Evolutionary conservation across 2,329 filamentous ascomycete genomes (phyloP).

Genomic region (Graphiopsis chlorocephala): DNA sequence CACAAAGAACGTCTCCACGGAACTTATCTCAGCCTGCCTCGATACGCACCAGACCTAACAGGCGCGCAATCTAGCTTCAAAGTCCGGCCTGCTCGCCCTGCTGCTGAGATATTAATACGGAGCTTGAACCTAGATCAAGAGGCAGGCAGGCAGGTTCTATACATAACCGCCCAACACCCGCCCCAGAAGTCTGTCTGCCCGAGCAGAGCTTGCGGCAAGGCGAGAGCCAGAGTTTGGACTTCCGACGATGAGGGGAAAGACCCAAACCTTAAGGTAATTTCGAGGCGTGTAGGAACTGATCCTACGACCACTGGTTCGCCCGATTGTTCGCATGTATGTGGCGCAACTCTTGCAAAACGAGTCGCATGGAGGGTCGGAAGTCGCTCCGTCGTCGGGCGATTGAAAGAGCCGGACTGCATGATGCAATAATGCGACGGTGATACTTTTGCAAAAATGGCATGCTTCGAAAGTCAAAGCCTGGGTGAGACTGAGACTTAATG

Average conservation of each 20-base stretch:
- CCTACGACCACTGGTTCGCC: not conserved
- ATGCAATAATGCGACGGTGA: not conserved
- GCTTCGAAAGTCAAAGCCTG: not conserved
- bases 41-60: too few species aligned
- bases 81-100: too few species aligned
- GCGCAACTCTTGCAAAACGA: not conserved
- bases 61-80: too few species aligned
- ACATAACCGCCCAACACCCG: not conserved
- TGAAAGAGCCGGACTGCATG: not conserved
- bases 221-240: not conserved
- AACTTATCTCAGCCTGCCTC: too few species aligned
- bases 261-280: not conserved
- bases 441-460: not conserved
- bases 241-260: not conserved
- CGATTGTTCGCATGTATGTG: not conserved
- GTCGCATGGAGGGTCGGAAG: not conserved
- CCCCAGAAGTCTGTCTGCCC: not conserved
- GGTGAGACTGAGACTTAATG: not conserved
- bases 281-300: too few species aligned
- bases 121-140: too few species aligned
- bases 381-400: not conserved
- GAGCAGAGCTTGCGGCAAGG: not conserved
- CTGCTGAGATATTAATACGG: too few species aligned
- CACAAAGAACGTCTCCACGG: too few species aligned
- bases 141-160: not conserved